These are phyloP conservation scores for Petunia hybrid DNA, from an alignment of 305 asterid species.

Conservation along the genomic window DNA sequence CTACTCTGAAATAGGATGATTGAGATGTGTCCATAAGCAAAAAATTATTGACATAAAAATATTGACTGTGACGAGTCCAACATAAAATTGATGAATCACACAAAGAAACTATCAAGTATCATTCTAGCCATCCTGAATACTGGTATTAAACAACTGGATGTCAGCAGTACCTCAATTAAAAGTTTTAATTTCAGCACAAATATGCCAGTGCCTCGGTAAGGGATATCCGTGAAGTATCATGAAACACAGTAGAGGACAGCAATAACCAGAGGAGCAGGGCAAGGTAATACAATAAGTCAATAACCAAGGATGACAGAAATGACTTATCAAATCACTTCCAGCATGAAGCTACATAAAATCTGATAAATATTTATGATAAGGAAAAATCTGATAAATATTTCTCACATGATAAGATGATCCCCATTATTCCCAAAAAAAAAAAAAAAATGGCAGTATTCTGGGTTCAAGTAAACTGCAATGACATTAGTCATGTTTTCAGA, in stretches of 20 bases:
- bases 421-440: not conserved
- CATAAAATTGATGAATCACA: constrained; percentile 1
- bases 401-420: constrained; percentile 23
- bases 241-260: constrained; percentile 10
- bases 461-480: constrained; percentile 1
- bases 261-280: not conserved
- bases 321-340: constrained; percentile 25
- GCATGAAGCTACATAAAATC: constrained; percentile 7
- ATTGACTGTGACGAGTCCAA: constrained; percentile 11
- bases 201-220: constrained; percentile 12
- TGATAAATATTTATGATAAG: constrained; percentile 19
- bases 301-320: constrained; percentile 1
- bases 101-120: not conserved
- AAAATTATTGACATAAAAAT: not conserved
- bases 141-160: not conserved
- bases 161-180: not conserved
- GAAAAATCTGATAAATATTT: constrained; percentile 13
- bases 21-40: constrained; percentile 9
- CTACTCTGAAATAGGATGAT: not conserved
- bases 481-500: constrained; percentile 13
- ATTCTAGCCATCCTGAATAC: not conserved
- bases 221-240: not conserved
- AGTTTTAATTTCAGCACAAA: constrained; percentile 7
- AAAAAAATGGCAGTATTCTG: not conserved
- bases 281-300: not conserved